Evolutionary conservation across 2,329 filamentous ascomycete genomes (phyloP).

Genomic region (Raffaelea arxii): DNA sequence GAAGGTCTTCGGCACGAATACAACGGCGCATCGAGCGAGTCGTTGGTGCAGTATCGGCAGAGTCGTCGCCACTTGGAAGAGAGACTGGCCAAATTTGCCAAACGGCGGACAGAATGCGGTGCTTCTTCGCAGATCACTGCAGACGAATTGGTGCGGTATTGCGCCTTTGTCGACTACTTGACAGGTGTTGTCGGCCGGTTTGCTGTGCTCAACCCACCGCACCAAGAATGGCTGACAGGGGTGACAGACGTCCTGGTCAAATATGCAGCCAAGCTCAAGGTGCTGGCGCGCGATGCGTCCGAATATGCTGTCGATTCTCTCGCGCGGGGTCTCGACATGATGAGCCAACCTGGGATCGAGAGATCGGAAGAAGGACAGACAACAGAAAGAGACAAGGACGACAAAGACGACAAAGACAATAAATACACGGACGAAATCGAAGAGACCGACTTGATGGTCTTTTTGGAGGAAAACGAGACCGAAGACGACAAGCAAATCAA

Average conservation of each 20-base stretch:
- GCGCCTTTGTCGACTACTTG: constrained; percentile 5
- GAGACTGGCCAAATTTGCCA: not conserved
- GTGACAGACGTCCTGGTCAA: constrained; percentile 2
- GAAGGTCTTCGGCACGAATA: not conserved
- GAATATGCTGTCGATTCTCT: constrained; percentile 2
- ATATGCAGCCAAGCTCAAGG: constrained; percentile 5
- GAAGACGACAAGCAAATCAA: too few relatives aligned
- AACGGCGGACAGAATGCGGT: constrained; percentile 1
- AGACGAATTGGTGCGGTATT: constrained; percentile 6
- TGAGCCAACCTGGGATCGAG: too few relatives aligned
- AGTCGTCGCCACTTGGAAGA: constrained; percentile 3
- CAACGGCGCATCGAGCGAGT: not conserved
- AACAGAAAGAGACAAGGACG: too few relatives aligned
- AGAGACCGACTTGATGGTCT: too few relatives aligned
- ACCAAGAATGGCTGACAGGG: constrained; percentile 3
- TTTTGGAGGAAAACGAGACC: too few relatives aligned
- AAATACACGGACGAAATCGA: too few relatives aligned
- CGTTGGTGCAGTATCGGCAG: constrained; percentile 1
- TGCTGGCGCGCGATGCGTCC: constrained; percentile 3
- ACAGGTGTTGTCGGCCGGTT: constrained; percentile 1
- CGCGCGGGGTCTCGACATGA: constrained; percentile 1
- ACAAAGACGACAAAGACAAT: too few relatives aligned
- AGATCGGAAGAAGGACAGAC: too few relatives aligned
- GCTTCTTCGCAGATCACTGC: too few relatives aligned
- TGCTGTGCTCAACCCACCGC: constrained; percentile 1